Evolutionary conservation across 345 rosid species (phyloP).

Genomic region (Carallia pectinifolia): DNA sequence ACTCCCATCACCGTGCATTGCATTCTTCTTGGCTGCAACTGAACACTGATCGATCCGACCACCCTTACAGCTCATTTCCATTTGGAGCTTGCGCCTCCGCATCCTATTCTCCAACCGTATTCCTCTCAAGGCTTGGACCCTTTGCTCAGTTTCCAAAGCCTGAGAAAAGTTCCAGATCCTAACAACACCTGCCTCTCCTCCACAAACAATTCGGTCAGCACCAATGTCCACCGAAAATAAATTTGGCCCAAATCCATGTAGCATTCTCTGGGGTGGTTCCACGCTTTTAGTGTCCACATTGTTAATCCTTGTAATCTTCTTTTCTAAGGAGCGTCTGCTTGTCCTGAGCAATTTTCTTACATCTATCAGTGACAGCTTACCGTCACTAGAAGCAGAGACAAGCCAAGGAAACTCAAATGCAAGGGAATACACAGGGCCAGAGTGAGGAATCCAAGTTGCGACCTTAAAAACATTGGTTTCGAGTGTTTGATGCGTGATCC

Average conservation of each 20-base stretch:
- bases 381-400: conserved; percentile 83
- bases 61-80: conserved; percentile 62
- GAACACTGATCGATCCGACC: conserved; percentile 56
- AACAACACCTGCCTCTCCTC: conserved; percentile 82
- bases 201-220: conserved; percentile 82
- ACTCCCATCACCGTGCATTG: conserved; percentile 47
- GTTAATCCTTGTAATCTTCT: conserved; percentile 35
- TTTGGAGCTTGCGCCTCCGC: conserved; percentile 65
- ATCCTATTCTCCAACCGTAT: conserved; percentile 73
- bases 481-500: conserved; percentile 32
- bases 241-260: conserved; percentile 71
- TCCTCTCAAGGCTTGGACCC: conserved; percentile 58
- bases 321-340: conserved; percentile 30
- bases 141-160: conserved; percentile 69
- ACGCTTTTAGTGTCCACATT: conserved; percentile 24
- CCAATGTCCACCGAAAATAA: conserved; percentile 74
- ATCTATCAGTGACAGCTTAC: conserved; percentile 70
- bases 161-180: conserved; percentile 86
- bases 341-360: conserved; percentile 69
- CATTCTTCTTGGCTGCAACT: conserved; percentile 70
- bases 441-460: conserved; percentile 82
- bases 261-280: conserved; percentile 91
- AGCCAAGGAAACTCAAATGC: conserved; percentile 98
- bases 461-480: conserved; percentile 36
- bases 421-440: conserved; percentile 71